A percentile compares a stretch with the other conserved stretches of the same genome.
phyloP scores from a whole-genome alignment of 192 early-diverging fungal genomes.

The Coemansia sp. region DNA sequence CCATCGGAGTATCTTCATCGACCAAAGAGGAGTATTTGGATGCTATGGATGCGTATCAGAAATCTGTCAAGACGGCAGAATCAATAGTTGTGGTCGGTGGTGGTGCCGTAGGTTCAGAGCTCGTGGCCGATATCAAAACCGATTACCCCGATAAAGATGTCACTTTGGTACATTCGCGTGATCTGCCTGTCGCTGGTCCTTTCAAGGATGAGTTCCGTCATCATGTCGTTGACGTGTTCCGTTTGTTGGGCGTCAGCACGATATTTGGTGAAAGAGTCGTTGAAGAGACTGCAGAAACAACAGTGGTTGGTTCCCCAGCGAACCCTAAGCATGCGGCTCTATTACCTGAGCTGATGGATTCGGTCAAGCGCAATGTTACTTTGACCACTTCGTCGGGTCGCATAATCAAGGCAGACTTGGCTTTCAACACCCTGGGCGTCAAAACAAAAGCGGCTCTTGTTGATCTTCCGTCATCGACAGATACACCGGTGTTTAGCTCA shows the following conservation, averaged over 20 bases:
- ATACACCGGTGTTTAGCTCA: constrained; percentile 16
- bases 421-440: constrained; percentile 34
- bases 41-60: constrained; percentile 15
- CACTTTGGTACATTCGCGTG: constrained; percentile 49
- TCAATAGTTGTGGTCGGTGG: constrained; percentile 67
- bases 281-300: constrained; percentile 15
- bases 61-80: constrained; percentile 41
- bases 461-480: constrained; percentile 31
- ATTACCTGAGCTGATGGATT: constrained; percentile 42
- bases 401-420: constrained; percentile 27
- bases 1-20: constrained; percentile 24
- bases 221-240: constrained; percentile 32
- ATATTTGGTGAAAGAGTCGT: constrained; percentile 53
- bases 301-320: constrained; percentile 13
- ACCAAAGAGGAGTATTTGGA: constrained; percentile 30
- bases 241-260: constrained; percentile 44
- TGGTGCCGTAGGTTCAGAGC: constrained; percentile 72
- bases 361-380: constrained; percentile 35
- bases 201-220: constrained; percentile 56
- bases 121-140: constrained; percentile 62
- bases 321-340: constrained; percentile 33
- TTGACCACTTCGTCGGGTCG: constrained; percentile 21
- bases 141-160: constrained; percentile 39
- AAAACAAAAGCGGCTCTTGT: constrained; percentile 29
- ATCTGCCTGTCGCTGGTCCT: constrained; percentile 52